Conservation (phyloP, 2,329 filamentous ascomycete genomes). For the Diaporthe australafricana region DNA sequence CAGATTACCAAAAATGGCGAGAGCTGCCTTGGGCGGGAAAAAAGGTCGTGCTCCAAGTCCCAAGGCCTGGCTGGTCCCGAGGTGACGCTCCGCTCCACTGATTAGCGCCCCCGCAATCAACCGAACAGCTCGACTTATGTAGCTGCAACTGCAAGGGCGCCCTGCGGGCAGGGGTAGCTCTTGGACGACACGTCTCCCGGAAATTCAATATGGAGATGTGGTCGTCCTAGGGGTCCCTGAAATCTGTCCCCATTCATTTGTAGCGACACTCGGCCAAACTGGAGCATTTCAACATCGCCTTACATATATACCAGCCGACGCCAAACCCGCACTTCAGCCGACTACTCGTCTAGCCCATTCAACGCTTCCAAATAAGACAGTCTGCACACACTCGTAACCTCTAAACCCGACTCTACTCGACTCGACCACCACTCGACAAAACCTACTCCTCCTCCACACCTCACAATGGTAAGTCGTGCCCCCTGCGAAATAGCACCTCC, state of each 20-base stretch:
- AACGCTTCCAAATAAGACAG: not conserved
- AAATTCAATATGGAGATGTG: slow-evolving; percentile 32
- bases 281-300: not conserved
- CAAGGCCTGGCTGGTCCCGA: not conserved
- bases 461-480: slow-evolving; percentile 31
- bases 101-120: slow-evolving; percentile 30
- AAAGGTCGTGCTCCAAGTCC: slow-evolving; percentile 3
- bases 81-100: slow-evolving; percentile 6
- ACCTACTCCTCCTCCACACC: not conserved
- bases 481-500: not conserved
- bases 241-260: slow-evolving; percentile 42
- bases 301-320: slow-evolving; percentile 16
- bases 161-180: slow-evolving; percentile 13
- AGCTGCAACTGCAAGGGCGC: slow-evolving; percentile 11
- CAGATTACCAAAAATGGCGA: no score
- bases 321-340: not conserved
- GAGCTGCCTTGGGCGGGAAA: slow-evolving; percentile 12
- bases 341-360: not conserved
- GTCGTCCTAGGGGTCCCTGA: slow-evolving; percentile 35
- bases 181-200: slow-evolving; percentile 36
- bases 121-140: slow-evolving; percentile 20
- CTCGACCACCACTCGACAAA: not conserved
- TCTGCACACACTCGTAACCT: not conserved
- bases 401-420: not conserved
- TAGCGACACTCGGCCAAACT: no score